Percentiles rank a stretch among this genome's conserved stretches.
Evolutionary conservation across 768 basidiomycete species (phyloP).

Genomic region (Suillus brevipes): DNA sequence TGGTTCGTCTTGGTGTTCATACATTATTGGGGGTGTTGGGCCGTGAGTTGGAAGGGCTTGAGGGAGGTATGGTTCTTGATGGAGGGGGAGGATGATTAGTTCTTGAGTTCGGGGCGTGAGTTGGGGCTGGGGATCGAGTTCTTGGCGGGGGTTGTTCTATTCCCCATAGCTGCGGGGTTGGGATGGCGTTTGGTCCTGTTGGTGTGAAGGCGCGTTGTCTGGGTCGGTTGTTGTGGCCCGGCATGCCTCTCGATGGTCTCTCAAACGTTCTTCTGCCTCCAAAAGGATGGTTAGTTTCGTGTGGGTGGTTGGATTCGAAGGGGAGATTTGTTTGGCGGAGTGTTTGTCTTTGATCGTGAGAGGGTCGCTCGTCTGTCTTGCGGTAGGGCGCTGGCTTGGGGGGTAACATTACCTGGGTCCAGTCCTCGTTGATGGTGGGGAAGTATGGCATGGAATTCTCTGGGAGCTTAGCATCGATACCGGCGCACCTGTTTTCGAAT

Average conservation of each 20-base stretch:
- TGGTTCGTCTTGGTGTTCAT: not conserved
- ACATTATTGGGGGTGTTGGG: not conserved
- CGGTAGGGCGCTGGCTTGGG: slow-evolving; percentile 10
- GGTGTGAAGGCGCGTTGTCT: not conserved
- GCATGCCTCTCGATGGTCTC: not conserved
- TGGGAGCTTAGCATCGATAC: slow-evolving; percentile 3
- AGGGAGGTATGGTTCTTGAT: not conserved
- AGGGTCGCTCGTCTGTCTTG: not conserved
- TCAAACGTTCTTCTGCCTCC: not conserved
- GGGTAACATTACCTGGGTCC: slow-evolving; percentile 15
- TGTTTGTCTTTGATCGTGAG: not conserved
- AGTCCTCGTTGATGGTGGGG: slow-evolving; percentile 15
- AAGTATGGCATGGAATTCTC: slow-evolving; percentile 21
- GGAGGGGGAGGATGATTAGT: too few relatives aligned
- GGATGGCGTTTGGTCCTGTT: not conserved
- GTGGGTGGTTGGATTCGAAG: not conserved
- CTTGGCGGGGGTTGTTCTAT: rapidly evolving
- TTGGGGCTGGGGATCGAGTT: not conserved
- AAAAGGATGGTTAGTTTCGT: not conserved
- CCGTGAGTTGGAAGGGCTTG: not conserved
- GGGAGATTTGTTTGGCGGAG: not conserved
- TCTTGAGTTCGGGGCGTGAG: too few relatives aligned
- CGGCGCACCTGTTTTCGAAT: not conserved
- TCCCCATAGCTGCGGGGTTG: not conserved
- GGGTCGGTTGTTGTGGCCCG: not conserved